Base-by-base conservation (phyloP, 805 yeast species). In the Candida taoyuanica region DNA sequence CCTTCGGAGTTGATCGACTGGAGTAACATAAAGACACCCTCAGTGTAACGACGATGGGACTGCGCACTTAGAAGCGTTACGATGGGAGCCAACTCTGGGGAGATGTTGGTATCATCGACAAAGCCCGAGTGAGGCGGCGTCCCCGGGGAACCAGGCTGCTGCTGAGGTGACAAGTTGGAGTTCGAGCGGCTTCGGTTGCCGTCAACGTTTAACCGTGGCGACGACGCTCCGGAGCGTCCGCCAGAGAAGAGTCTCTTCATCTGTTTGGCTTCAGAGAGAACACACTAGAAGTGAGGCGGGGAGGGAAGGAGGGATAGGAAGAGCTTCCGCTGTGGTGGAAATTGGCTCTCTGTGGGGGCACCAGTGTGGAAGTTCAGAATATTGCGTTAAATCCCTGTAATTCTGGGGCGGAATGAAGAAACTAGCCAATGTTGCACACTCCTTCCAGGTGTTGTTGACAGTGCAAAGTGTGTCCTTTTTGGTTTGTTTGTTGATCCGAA, bases 1-100 rank as follows among this genome's bases (percentile, higher is more conserved):
- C 98, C 98, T 49, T 91, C 96, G 18, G 85, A 76, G 53, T 80
- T 78, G 49, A 85, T 64, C 50, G 84, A 91, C 49, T 80, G 78
- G 44, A 83, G 65, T 7, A 85, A 61, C 82, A 83, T 75, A 53
- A 85, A 77, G 3, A 81, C 76, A 37, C 91, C 93, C 50, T 83
- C 93, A 44, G 72, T 69, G 60, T 85, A 85, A 32, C 86, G 71
- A 44, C 95, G 71, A 55, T 81, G 86, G 1, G 78, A 62, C 50
- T 85, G 94, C 0, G 89, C 85, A 17, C 85, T 72, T 15, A 85
- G 59, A 13, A 85, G 62, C 0, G 93, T 81, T 31, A 84, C 83
- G 5, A 85, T 81, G 1, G 95, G 95, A 4, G 68, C 60, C 21
- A 70, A 48, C 47, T 70, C 74, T 1, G 71, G 72, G 7, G 45